Evolutionary conservation across 345 rosid genomes (phyloP), one percentile per base, ranked within the genome.

Genomic region (Eutrema yunnanense): DNA sequence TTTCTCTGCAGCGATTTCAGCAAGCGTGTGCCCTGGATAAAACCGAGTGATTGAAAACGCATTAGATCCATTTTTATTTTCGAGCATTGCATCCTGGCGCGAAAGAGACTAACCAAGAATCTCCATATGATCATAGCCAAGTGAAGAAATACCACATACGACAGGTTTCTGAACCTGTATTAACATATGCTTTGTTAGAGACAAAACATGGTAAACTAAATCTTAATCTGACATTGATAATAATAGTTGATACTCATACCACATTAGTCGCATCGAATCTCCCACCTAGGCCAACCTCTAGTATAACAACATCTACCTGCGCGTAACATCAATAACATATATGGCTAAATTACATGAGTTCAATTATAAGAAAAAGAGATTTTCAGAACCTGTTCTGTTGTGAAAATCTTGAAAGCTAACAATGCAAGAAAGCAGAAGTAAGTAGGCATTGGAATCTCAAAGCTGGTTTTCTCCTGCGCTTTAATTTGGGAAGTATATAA

Each of bases 61-160:
- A 11, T 6, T 43, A 55, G 14, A 14, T 41, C 30, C 69, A 22
- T 8, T 41, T 42, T 2, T 22, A 19, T 5, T 34, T 1, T 11
- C 0, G 2, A 65, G 26, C 13, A 67, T 16, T 42, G 34, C 26
- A 22, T 22, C 2, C 26, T 22, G 43, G 27, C 3, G 22, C 0
- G 3, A 47, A 62, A 69, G 66, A 81, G 68, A 89, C 99, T 81
- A 84, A 95, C 99, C 99, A 64, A 95, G 97, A 78, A 95, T 95
- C 85, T 95, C 99, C 97, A 88, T 95, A 82, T 95, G 99, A 74
- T 95, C 99, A 81, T 88, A 95, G 46, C 99, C 99, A 52, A 95
- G 97, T 68, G 98, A 92, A 71, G 94, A 43, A 75, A 95, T 73
- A 73, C 96, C 99, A 57, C 99, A 95, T 0, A 95, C 97, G 22